Evolutionary conservation across 306 rosid genomes (phyloP).

Genomic region (Prunus mume): DNA sequence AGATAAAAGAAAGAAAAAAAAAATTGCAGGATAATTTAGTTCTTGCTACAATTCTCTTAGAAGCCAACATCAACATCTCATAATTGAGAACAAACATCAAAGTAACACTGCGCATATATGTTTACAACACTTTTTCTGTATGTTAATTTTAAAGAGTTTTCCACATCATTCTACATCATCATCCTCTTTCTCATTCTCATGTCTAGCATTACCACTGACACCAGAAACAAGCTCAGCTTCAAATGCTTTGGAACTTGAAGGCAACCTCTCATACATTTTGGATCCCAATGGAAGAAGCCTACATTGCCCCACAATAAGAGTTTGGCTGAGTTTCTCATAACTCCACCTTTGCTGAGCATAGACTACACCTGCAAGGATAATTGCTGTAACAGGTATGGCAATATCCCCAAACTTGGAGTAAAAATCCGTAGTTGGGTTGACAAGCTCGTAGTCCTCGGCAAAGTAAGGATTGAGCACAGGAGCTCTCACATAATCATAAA

Average conservation of each 20-base stretch:
- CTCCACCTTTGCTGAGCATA: constrained; percentile 73
- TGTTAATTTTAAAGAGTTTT: constrained; percentile 20
- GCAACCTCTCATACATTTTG: constrained; percentile 65
- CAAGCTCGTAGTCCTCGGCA: constrained; percentile 65
- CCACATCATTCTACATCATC: constrained; percentile 39
- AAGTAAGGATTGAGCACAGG: constrained; percentile 63
- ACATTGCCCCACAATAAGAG: constrained; percentile 42
- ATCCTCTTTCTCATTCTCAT: constrained; percentile 37
- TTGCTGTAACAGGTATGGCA: constrained; percentile 61
- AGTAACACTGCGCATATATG: constrained; percentile 15
- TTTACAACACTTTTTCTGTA: constrained; percentile 20
- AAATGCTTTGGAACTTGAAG: constrained; percentile 55
- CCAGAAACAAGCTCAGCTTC: constrained; percentile 79
- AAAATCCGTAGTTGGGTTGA: constrained; percentile 62
- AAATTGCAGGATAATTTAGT: background rate
- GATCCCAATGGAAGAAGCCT: constrained; percentile 61
- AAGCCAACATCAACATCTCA: constrained; percentile 22
- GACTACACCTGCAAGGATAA: constrained; percentile 54
- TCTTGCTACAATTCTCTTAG: background rate
- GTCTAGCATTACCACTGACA: constrained; percentile 32
- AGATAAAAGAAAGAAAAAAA: background rate
- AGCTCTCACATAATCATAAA: constrained; percentile 65
- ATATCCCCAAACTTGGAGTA: constrained; percentile 77
- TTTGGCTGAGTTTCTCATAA: constrained; percentile 62
- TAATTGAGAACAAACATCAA: constrained; percentile 19